These are phyloP conservation scores for Glycine soja DNA, from an alignment of 306 rosid species.

Conservation along the genomic window DNA sequence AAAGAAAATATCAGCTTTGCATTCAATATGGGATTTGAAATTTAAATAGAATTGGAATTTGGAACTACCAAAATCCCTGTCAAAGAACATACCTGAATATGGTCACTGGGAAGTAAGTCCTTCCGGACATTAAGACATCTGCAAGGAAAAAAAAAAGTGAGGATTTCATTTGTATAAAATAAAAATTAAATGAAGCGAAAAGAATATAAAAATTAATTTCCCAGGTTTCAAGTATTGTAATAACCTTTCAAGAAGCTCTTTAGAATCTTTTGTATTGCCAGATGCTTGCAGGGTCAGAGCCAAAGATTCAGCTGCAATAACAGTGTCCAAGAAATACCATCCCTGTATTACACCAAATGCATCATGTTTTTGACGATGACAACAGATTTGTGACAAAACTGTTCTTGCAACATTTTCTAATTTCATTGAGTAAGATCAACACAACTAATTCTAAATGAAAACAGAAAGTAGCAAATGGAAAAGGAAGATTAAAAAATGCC, in stretches of 20 bases:
- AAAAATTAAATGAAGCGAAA: too few relatives aligned
- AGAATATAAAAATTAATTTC: slow-evolving; percentile 24
- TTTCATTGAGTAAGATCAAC: slow-evolving; percentile 25
- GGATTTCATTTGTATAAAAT: slow-evolving; percentile 14
- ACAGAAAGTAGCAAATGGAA: slow-evolving; percentile 32
- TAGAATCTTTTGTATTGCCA: slow-evolving; percentile 65
- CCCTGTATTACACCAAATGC: slow-evolving; percentile 62
- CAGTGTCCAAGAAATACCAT: slow-evolving; percentile 81
- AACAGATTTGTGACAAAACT: slow-evolving; percentile 21
- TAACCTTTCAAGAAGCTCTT: slow-evolving; percentile 91
- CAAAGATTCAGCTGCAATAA: slow-evolving; percentile 76
- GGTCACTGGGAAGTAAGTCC: slow-evolving; percentile 67
- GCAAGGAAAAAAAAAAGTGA: slow-evolving; percentile 16
- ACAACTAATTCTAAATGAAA: slow-evolving; percentile 38
- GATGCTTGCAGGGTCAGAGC: slow-evolving; percentile 74
- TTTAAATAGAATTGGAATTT: background rate
- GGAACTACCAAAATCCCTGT: slow-evolving; percentile 33
- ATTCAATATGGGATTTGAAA: slow-evolving; percentile 35
- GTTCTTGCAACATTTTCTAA: slow-evolving; percentile 36
- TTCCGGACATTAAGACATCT: slow-evolving; percentile 82
- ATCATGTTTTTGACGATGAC: slow-evolving; percentile 21
- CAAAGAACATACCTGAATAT: slow-evolving; percentile 72
- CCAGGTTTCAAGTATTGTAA: slow-evolving; percentile 8
- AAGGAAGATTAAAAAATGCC: slow-evolving; percentile 26
- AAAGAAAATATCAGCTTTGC: slow-evolving; percentile 37